Conservation (phyloP, 257 asterid species). For the Plantago major region DNA sequence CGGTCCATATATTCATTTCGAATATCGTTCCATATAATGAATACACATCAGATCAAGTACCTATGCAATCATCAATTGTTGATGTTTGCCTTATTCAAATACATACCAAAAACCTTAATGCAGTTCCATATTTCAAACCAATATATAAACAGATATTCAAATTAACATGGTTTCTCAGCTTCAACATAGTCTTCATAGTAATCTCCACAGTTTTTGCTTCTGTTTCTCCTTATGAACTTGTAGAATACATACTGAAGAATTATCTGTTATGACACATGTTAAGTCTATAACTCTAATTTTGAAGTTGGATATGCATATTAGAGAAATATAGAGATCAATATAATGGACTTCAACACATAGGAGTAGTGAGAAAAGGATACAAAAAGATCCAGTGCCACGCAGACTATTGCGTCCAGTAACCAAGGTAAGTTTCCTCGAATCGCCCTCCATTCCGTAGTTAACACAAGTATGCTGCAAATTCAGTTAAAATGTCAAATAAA, state of each 20-base stretch:
- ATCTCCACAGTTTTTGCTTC: slow-evolving; percentile 12
- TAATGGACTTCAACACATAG: too few species aligned
- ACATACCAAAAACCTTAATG: too few species aligned
- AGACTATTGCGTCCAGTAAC: slow-evolving; percentile 58
- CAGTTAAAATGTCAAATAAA: too few species aligned
- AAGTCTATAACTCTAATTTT: slow-evolving; percentile 1
- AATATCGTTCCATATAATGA: too few species aligned
- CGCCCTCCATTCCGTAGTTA: slow-evolving; percentile 40
- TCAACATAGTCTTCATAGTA: slow-evolving; percentile 17
- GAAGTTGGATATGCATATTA: too few species aligned
- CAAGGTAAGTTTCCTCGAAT: slow-evolving; percentile 53
- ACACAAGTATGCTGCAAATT: slow-evolving; percentile 43
- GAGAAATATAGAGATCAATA: background rate
- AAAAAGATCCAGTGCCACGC: slow-evolving; percentile 47
- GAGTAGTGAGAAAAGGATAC: slow-evolving; percentile 34
- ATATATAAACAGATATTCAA: background rate
- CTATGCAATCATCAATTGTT: too few species aligned
- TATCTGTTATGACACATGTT: slow-evolving; percentile 25
- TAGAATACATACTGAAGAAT: slow-evolving; percentile 46
- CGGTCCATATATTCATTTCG: too few species aligned
- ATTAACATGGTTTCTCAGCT: slow-evolving; percentile 15
- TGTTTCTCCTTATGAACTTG: slow-evolving; percentile 27
- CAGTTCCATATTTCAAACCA: too few species aligned
- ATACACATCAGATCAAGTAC: too few species aligned
- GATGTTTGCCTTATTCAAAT: background rate